Percentiles rank a stretch among this genome's conserved stretches.
phyloP scores from a whole-genome alignment of 2,329 filamentous ascomycete species.

The Geosmithia putterillii region DNA sequence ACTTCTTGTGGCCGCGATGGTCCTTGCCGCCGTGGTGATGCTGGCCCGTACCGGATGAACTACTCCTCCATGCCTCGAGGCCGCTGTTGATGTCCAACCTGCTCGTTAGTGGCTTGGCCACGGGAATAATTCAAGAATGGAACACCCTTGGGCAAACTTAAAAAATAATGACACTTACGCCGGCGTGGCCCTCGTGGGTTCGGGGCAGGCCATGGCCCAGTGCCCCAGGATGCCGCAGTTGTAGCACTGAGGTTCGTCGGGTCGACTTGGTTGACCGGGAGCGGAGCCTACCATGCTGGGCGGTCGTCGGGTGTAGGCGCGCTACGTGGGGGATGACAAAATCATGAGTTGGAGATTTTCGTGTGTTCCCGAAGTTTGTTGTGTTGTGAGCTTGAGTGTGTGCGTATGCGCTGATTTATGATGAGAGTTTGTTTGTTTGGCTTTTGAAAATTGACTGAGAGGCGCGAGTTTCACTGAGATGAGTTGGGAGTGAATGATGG shows the following conservation, averaged over 20 bases:
- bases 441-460: too few relatives aligned
- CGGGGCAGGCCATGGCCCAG: slow-evolving; percentile 40
- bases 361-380: background rate
- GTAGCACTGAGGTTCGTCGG: slow-evolving; percentile 33
- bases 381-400: background rate
- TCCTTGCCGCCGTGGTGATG: slow-evolving; percentile 9
- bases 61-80: slow-evolving; percentile 21
- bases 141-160: too few relatives aligned
- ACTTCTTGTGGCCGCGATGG: slow-evolving; percentile 16
- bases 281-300: background rate
- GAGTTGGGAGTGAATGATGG: too few relatives aligned
- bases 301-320: background rate
- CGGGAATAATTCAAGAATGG: too few relatives aligned
- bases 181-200: slow-evolving; percentile 32
- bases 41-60: slow-evolving; percentile 9
- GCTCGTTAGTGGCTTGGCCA: too few relatives aligned
- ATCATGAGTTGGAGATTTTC: background rate
- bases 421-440: too few relatives aligned
- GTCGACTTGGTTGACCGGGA: slow-evolving; percentile 5
- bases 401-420: too few relatives aligned
- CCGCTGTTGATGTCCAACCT: slow-evolving; percentile 15
- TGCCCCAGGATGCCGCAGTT: slow-evolving; percentile 40
- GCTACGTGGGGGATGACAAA: background rate
- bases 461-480: too few relatives aligned
- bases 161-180: too few relatives aligned